phyloP scores from a whole-genome alignment of 2,329 filamentous ascomycete genomes.

The Fusarium nisikadoi region DNA sequence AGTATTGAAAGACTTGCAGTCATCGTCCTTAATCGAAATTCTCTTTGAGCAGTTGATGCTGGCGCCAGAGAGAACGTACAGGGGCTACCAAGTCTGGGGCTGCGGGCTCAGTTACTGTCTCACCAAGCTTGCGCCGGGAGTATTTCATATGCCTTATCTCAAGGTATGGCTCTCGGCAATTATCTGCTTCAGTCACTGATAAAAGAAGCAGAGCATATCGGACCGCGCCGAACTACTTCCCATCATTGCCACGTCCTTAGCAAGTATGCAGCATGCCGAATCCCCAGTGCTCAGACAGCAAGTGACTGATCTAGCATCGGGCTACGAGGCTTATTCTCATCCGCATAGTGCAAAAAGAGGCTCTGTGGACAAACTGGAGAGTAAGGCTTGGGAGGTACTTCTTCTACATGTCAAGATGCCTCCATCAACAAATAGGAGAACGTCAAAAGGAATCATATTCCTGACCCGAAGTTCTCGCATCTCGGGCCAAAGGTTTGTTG shows the following conservation, averaged over 20 bases:
- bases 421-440: not conserved
- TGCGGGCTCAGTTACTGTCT: constrained; percentile 40
- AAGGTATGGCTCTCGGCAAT: constrained; percentile 39
- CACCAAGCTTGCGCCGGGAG: constrained; percentile 47
- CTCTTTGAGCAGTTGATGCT: constrained; percentile 44
- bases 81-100: constrained; percentile 33
- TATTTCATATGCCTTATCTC: constrained; percentile 52
- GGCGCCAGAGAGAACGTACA: constrained; percentile 38
- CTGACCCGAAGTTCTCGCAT: not conserved
- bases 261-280: constrained; percentile 49
- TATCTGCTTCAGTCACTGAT: constrained; percentile 7
- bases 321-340: not conserved
- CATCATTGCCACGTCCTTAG: constrained; percentile 46
- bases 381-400: constrained; percentile 41
- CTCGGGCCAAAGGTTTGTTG: not conserved
- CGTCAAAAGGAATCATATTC: not conserved
- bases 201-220: constrained; percentile 37
- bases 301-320: constrained; percentile 18
- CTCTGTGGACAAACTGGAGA: constrained; percentile 27
- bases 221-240: constrained; percentile 44
- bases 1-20: constrained; percentile 9
- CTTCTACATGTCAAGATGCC: constrained; percentile 30
- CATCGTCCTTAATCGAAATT: constrained; percentile 25
- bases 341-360: not conserved
- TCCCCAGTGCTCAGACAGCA: constrained; percentile 50